Percentiles rank a stretch among this genome's conserved stretches.
These are phyloP conservation scores for Yarrowia sp. DNA, from an alignment of 805 yeast genomes.

Conservation along the genomic window DNA sequence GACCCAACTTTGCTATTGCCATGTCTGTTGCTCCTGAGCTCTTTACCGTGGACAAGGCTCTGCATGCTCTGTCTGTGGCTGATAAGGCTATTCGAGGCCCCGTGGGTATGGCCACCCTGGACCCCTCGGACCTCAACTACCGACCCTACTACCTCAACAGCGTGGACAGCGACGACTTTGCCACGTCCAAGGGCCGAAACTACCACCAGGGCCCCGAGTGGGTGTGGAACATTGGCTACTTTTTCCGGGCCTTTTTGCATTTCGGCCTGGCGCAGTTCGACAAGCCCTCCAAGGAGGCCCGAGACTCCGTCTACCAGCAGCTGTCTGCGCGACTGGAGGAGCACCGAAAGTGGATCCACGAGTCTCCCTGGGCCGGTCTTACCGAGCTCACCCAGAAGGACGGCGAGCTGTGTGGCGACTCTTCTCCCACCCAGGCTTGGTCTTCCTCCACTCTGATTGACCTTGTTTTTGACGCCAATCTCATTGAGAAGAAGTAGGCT, in stretches of 20 bases:
- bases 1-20: constrained; percentile 93
- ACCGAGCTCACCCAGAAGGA: constrained; percentile 90
- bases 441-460: constrained; percentile 86
- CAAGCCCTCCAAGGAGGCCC: constrained; percentile 46
- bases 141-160: constrained; percentile 86
- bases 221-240: constrained; percentile 92
- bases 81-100: constrained; percentile 84
- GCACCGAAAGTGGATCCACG: constrained; percentile 71
- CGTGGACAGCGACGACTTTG: constrained; percentile 83
- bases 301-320: constrained; percentile 55
- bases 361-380: constrained; percentile 92
- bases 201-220: constrained; percentile 99
- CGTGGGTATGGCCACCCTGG: constrained; percentile 88
- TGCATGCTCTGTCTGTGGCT: constrained; percentile 70
- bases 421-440: constrained; percentile 98
- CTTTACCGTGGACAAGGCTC: constrained; percentile 67
- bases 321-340: constrained; percentile 66
- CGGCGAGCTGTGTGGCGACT: constrained; percentile 81
- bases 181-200: constrained; percentile 93
- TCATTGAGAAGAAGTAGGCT: constrained; percentile 7
- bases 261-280: constrained; percentile 56
- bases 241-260: constrained; percentile 73
- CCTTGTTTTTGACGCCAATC: constrained; percentile 63
- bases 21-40: constrained; percentile 95
- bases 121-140: constrained; percentile 90